Evolutionary conservation across 2,329 filamentous ascomycete genomes (phyloP).

Genomic region (Arthrobotrys sphaeroides): DNA sequence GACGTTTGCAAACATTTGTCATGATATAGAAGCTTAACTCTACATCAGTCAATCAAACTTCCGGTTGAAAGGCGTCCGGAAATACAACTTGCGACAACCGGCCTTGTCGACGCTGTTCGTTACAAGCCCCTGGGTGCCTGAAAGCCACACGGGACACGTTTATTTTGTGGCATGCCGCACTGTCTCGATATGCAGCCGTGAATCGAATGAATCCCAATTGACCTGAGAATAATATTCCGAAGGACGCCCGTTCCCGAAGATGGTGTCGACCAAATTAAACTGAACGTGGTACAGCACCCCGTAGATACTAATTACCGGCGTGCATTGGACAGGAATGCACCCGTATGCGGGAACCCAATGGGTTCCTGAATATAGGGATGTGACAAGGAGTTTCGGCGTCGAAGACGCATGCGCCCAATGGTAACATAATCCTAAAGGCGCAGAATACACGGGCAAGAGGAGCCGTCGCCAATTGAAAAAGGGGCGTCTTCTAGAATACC

Average conservation of each 20-base stretch:
- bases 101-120: not conserved
- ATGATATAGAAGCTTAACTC: constrained; percentile 43
- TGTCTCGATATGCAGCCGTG: constrained; percentile 2
- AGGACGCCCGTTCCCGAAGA: constrained; percentile 32
- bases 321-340: constrained; percentile 8
- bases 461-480: not conserved
- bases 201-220: constrained; percentile 16
- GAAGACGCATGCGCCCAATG: constrained; percentile 21
- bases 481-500: constrained; percentile 14
- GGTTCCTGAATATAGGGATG: constrained; percentile 49
- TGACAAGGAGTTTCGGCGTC: constrained; percentile 9
- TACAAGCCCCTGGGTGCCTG: constrained; percentile 38
- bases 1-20: constrained; percentile 27
- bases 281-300: constrained; percentile 10
- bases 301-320: constrained; percentile 24
- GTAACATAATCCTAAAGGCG: constrained; percentile 23
- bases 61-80: constrained; percentile 3
- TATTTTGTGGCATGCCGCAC: constrained; percentile 19
- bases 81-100: constrained; percentile 11
- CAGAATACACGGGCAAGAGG: not conserved
- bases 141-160: constrained; percentile 34
- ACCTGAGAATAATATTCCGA: constrained; percentile 36
- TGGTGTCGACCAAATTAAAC: constrained; percentile 41
- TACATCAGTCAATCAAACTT: constrained; percentile 15
- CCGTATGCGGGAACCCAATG: constrained; percentile 30